Conservation (phyloP, 176 grass and related monocot species). For the Paspalum vaginatum region DNA sequence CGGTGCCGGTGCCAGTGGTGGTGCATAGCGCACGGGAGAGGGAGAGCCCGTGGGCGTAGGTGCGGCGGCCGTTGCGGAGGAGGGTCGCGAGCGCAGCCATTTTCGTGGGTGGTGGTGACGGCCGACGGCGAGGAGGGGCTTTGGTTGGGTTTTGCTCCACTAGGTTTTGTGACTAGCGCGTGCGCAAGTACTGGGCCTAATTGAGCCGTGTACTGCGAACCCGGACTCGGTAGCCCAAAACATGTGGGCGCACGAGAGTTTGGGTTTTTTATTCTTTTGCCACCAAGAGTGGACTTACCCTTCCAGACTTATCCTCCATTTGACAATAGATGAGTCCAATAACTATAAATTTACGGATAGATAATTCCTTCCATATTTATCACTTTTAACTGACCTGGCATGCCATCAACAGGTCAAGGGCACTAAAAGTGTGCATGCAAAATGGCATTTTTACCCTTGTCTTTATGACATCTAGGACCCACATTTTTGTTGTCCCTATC, state of each 20-base stretch:
- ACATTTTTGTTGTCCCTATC: too few relatives aligned
- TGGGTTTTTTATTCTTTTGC: too few relatives aligned
- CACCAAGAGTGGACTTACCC: too few relatives aligned
- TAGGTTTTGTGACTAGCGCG: constrained; percentile 34
- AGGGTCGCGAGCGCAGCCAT: constrained; percentile 47
- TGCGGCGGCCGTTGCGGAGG: constrained; percentile 40
- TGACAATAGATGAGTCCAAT: too few relatives aligned
- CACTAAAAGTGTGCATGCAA: too few relatives aligned
- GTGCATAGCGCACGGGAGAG: constrained; percentile 43
- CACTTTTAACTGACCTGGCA: too few relatives aligned
- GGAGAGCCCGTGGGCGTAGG: not conserved
- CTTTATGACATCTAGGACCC: too few relatives aligned
- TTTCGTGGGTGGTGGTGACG: constrained; percentile 8
- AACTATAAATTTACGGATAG: too few relatives aligned
- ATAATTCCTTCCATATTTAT: too few relatives aligned
- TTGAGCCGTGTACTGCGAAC: not conserved
- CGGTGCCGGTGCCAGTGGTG: constrained; percentile 1
- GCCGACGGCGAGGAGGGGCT: not conserved
- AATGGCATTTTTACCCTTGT: too few relatives aligned
- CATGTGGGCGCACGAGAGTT: not conserved
- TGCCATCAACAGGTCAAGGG: too few relatives aligned
- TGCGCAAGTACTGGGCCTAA: not conserved
- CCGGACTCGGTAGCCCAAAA: not conserved
- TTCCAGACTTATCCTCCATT: too few relatives aligned
- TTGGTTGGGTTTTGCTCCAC: constrained; percentile 35